Percentiles rank a stretch among this genome's conserved stretches.
Evolutionary conservation across 805 yeast species (phyloP).

Genomic region (Brettanomyces naardenensis): DNA sequence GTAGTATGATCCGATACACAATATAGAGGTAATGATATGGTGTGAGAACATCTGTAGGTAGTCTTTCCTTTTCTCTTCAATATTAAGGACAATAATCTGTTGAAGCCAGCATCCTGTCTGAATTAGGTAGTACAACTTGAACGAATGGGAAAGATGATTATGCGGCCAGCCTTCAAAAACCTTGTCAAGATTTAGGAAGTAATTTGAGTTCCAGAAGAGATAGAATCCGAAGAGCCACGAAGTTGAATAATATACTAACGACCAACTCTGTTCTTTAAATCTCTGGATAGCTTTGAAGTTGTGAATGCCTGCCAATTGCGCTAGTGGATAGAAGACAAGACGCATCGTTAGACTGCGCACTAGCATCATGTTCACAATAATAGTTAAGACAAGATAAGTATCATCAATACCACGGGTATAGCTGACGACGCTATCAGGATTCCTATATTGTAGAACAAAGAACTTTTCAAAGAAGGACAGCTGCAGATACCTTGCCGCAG

Average conservation of each 20-base stretch:
- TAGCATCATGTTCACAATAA: slow-evolving; percentile 49
- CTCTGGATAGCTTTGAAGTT: slow-evolving; percentile 49
- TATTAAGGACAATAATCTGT: slow-evolving; percentile 66
- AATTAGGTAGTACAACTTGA: slow-evolving; percentile 65
- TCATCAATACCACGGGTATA: slow-evolving; percentile 57
- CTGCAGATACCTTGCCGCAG: slow-evolving; percentile 13
- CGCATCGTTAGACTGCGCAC: slow-evolving; percentile 56
- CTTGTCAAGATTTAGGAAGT: slow-evolving; percentile 48
- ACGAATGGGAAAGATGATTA: slow-evolving; percentile 37
- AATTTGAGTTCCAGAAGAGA: slow-evolving; percentile 50
- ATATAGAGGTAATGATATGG: slow-evolving; percentile 69
- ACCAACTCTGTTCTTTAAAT: slow-evolving; percentile 87
- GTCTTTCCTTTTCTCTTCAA: slow-evolving; percentile 78
- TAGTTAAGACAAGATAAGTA: slow-evolving; percentile 41
- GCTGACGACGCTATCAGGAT: slow-evolving; percentile 17
- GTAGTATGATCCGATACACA: slow-evolving; percentile 65
- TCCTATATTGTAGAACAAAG: slow-evolving; percentile 32
- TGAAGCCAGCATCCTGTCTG: slow-evolving; percentile 77
- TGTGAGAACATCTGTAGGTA: slow-evolving; percentile 81
- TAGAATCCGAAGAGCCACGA: slow-evolving; percentile 52
- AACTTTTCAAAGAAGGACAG: slow-evolving; percentile 27
- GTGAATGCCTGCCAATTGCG: slow-evolving; percentile 35
- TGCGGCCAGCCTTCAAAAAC: slow-evolving; percentile 74
- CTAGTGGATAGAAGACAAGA: slow-evolving; percentile 49
- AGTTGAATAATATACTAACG: slow-evolving; percentile 46